phyloP scores from a whole-genome alignment of 1,139 yeast species.

The Yamadazyma siamensis region DNA sequence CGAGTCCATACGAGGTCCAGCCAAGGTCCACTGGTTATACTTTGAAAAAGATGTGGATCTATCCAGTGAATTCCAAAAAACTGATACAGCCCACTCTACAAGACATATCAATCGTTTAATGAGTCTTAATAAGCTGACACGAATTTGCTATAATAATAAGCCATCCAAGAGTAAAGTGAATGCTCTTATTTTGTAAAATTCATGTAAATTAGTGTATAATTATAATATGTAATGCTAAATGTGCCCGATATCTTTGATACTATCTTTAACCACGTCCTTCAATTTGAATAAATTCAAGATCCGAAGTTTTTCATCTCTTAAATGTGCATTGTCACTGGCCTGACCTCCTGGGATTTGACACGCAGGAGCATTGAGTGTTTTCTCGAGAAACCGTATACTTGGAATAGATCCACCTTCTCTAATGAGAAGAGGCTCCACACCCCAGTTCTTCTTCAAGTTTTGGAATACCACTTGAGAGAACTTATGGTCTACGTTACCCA shows the following conservation, averaged over 20 bases:
- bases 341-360: slow-evolving; percentile 98
- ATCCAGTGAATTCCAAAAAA: slow-evolving; percentile 21
- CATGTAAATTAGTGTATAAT: slow-evolving; percentile 5
- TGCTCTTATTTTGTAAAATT: slow-evolving; percentile 21
- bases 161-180: slow-evolving; percentile 22
- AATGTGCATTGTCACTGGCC: slow-evolving; percentile 90
- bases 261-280: slow-evolving; percentile 59
- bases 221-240: no score
- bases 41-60: slow-evolving; percentile 33
- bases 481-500: slow-evolving; percentile 76
- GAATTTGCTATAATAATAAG: slow-evolving; percentile 32
- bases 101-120: slow-evolving; percentile 24
- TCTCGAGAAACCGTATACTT: slow-evolving; percentile 79
- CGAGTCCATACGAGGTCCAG: slow-evolving; percentile 4
- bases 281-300: slow-evolving; percentile 75
- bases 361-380: slow-evolving; percentile 79
- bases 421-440: slow-evolving; percentile 69
- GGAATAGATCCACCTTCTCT: slow-evolving; percentile 98
- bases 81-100: slow-evolving; percentile 20
- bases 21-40: slow-evolving; percentile 29
- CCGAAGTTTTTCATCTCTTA: slow-evolving; percentile 80
- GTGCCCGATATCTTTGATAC: slow-evolving; percentile 30
- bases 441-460: slow-evolving; percentile 65
- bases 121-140: slow-evolving; percentile 3
- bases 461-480: slow-evolving; percentile 65